Evolutionary conservation across 305 asterid genomes (phyloP), one percentile per base, ranked within the genome.

Genomic region (Solanum hybrid): DNA sequence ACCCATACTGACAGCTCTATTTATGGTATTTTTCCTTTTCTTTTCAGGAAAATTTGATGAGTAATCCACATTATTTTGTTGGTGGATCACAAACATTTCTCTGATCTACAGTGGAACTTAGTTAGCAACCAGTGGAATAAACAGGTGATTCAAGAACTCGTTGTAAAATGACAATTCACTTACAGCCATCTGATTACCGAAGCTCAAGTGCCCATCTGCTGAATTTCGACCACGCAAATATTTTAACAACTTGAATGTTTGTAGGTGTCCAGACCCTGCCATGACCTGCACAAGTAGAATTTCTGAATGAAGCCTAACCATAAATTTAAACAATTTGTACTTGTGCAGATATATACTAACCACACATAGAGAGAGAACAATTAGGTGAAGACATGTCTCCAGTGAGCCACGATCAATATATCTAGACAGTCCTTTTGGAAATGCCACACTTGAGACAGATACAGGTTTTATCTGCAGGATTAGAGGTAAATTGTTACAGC

Each of bases 261-360:
- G 96, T 79, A 97, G 96, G 93, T 96, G 96, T 83, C 99, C 99
- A 65, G 99, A 97, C 89, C 99, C 99, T 89, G 99, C 98, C 99
- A 97, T 96, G 90, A 97, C 98, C 99, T 97, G 96, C 87, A 90
- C 70, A 88, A 90, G 89, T 89, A 90, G 36, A 70, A 51, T 51
- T 41, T 83, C 38, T 51, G 29, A 84, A 51, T 31, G 41, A 84
- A 84, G 75, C 88, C 39, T 51, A 84, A 31, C 39, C 20, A 57
- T 84, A 84, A 57, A 45, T 17, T 45, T 84, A 84, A 84, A 24
- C 72, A 51, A 51, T 31, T 51, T 84, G 41, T 36, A 31, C 39
- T 83, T 45, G 38, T 10, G 73, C 38, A 83, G 26, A 17, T 45
- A 45, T 27, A 45, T 84, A 84, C 88, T 26, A 32, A 97, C 99